Percentiles rank a stretch among this genome's conserved stretches.
These are phyloP conservation scores for Skeletonema grethae DNA, from an alignment of 108 stramenopile genomes.

Conservation along the genomic window DNA sequence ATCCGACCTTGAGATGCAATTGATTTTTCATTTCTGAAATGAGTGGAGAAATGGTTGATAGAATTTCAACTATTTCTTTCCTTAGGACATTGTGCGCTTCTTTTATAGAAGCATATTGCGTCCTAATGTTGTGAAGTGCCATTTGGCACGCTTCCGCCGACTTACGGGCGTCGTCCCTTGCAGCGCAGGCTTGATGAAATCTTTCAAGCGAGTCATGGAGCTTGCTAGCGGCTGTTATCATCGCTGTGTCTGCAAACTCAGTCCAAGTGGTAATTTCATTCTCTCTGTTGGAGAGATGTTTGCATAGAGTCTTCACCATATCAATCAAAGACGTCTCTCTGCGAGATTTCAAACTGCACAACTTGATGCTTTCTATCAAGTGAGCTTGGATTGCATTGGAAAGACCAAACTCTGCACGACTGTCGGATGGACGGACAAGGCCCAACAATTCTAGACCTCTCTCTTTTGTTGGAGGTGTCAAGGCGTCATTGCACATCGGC, in stretches of 20 bases:
- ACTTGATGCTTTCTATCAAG: conserved; percentile 23
- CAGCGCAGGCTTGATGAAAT: not conserved
- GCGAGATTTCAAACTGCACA: conserved; percentile 11
- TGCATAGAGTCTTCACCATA: conserved; percentile 38
- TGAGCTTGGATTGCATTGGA: conserved; percentile 15
- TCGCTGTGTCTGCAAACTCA: conserved; percentile 28
- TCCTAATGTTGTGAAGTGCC: not conserved
- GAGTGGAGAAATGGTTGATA: conserved; percentile 2
- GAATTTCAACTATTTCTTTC: not conserved
- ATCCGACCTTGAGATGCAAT: conserved; percentile 8
- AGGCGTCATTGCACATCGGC: not conserved
- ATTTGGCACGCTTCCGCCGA: not conserved
- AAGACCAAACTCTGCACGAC: conserved; percentile 5
- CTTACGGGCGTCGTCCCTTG: conserved; percentile 9
- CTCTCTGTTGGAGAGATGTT: conserved; percentile 26
- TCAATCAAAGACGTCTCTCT: conserved; percentile 31
- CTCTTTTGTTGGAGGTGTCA: conserved; percentile 9
- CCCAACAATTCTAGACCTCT: conserved; percentile 9
- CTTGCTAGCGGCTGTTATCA: conserved; percentile 20
- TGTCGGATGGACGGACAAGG: conserved; percentile 14
- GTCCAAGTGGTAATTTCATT: conserved; percentile 16
- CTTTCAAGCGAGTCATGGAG: conserved; percentile 9
- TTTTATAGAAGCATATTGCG: conserved; percentile 3
- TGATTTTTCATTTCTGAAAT: conserved; percentile 5
- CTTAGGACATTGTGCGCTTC: conserved; percentile 6